A percentile compares a stretch with the other conserved stretches of the same genome.
Evolutionary conservation across 2,329 filamentous ascomycete genomes (phyloP).

Genomic region (Teratosphaeria destructans): DNA sequence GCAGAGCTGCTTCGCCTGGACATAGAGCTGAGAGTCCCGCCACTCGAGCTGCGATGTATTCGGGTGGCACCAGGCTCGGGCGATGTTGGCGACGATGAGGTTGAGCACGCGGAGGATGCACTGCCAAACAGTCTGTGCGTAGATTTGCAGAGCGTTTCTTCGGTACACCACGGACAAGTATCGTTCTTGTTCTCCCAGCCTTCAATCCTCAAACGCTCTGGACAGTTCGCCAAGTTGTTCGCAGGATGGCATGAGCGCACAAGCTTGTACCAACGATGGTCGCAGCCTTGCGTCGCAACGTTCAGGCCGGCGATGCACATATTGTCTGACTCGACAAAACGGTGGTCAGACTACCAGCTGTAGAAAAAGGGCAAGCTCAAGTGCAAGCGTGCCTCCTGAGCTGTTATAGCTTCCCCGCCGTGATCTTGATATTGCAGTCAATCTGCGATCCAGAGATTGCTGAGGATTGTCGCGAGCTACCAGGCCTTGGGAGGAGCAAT

Average conservation of each 20-base stretch:
- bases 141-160: slow-evolving; percentile 28
- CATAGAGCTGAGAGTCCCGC: slow-evolving; percentile 16
- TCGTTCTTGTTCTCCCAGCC: slow-evolving; percentile 41
- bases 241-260: slow-evolving; percentile 32
- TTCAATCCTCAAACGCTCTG: slow-evolving; percentile 34
- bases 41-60: slow-evolving; percentile 14
- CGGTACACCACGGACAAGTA: slow-evolving; percentile 38
- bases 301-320: slow-evolving; percentile 44
- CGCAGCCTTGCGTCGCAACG: slow-evolving; percentile 36
- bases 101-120: slow-evolving; percentile 29
- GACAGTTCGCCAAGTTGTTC: slow-evolving; percentile 38
- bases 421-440: background rate
- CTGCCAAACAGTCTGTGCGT: slow-evolving; percentile 40
- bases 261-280: slow-evolving; percentile 42
- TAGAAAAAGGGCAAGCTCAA: background rate
- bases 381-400: background rate
- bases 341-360: background rate
- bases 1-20: slow-evolving; percentile 19
- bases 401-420: background rate
- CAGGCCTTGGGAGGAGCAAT: background rate
- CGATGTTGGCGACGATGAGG: slow-evolving; percentile 15
- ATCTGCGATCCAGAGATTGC: background rate
- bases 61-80: slow-evolving; percentile 2
- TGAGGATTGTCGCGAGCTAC: background rate
- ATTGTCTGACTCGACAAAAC: slow-evolving; percentile 5